Conservation (phyloP, 768 basidiomycete species). For the Russula lepida region DNA sequence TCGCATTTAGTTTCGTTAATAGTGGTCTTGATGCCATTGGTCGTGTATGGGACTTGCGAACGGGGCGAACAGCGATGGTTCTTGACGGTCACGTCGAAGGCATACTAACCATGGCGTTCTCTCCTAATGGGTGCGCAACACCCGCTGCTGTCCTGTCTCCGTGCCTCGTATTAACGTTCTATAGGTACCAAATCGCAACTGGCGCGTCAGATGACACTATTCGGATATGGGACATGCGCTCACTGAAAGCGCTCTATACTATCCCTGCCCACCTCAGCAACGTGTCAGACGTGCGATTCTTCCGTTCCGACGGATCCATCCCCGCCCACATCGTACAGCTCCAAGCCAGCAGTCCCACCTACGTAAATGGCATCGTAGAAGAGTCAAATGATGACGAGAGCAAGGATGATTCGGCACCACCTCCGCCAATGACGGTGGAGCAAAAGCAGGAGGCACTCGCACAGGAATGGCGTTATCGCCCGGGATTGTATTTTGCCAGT, state of each 20-base stretch:
- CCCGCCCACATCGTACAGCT: slow-evolving; percentile 30
- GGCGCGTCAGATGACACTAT: slow-evolving; percentile 97
- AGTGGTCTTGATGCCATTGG: slow-evolving; percentile 97
- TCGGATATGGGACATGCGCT: slow-evolving; percentile 97
- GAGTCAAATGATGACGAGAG: slow-evolving; percentile 25
- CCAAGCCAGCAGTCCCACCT: slow-evolving; percentile 28
- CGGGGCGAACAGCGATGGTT: slow-evolving; percentile 95
- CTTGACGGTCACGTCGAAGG: slow-evolving; percentile 94
- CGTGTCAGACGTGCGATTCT: slow-evolving; percentile 93
- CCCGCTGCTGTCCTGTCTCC: not conserved
- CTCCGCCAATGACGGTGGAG: slow-evolving; percentile 7
- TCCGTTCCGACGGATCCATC: slow-evolving; percentile 51
- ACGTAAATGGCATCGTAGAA: slow-evolving; percentile 40
- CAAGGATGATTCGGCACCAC: slow-evolving; percentile 2
- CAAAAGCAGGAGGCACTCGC: slow-evolving; percentile 29
- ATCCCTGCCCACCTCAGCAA: slow-evolving; percentile 95
- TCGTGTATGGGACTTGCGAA: slow-evolving; percentile 93
- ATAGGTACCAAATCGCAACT: slow-evolving; percentile 93
- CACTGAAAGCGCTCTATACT: slow-evolving; percentile 85
- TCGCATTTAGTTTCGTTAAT: slow-evolving; percentile 9
- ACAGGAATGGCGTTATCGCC: slow-evolving; percentile 74
- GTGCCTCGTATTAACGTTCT: slow-evolving; percentile 7
- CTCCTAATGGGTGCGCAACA: slow-evolving; percentile 78
- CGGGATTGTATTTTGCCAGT: slow-evolving; percentile 88
- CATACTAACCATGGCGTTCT: slow-evolving; percentile 86